These are phyloP conservation scores for Pythium rhizo-oryzae DNA, from an alignment of 352 stramenopile species.

Conservation along the genomic window DNA sequence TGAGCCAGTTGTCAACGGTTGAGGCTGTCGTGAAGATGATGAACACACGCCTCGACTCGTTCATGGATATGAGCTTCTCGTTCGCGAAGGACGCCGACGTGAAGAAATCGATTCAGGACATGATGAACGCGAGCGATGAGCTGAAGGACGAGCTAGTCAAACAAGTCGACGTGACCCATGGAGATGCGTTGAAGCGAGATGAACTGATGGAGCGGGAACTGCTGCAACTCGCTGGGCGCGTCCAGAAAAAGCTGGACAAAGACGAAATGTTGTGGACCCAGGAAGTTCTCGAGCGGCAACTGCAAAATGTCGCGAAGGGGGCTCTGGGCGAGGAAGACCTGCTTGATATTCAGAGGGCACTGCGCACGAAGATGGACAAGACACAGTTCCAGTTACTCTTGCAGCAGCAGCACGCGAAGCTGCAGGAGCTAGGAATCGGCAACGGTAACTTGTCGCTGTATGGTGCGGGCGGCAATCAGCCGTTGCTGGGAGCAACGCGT, in stretches of 20 bases:
- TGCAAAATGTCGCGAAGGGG: constrained; percentile 66
- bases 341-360: constrained; percentile 53
- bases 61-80: constrained; percentile 63
- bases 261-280: constrained; percentile 79
- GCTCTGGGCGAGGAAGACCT: constrained; percentile 69
- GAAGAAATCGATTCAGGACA: constrained; percentile 70
- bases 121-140: constrained; percentile 49
- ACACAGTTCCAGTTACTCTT: constrained; percentile 56
- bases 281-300: constrained; percentile 63
- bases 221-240: constrained; percentile 56
- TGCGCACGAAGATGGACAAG: constrained; percentile 66
- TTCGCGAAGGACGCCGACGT: constrained; percentile 79
- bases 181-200: constrained; percentile 51
- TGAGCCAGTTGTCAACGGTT: constrained; percentile 55
- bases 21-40: constrained; percentile 67
- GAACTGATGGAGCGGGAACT: constrained; percentile 60
- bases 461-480: constrained; percentile 21
- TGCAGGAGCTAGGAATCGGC: constrained; percentile 25
- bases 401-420: constrained; percentile 46
- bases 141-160: constrained; percentile 45
- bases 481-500: constrained; percentile 50
- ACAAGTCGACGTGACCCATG: constrained; percentile 49
- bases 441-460: constrained; percentile 18
- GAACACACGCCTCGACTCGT: constrained; percentile 56
- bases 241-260: constrained; percentile 80